Percentiles rank a stretch among this genome's conserved stretches.
Conservation (phyloP, 2,329 filamentous ascomycete genomes). For the Penicillium sp. region DNA sequence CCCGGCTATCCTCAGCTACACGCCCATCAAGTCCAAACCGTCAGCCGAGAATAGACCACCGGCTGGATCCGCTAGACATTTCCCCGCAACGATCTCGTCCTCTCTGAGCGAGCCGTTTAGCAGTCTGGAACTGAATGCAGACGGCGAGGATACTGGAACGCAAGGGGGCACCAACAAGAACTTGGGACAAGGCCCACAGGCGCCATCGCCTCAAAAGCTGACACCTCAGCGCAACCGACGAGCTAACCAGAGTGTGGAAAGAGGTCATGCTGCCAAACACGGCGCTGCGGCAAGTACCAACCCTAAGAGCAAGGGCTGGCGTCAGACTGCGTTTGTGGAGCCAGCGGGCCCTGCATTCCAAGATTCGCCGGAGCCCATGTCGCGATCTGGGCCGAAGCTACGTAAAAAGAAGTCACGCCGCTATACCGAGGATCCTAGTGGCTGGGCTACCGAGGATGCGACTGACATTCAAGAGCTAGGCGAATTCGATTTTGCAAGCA, state of each 20-base stretch:
- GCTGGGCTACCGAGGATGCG: constrained; percentile 94
- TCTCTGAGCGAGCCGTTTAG: constrained; percentile 50
- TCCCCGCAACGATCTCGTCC: constrained; percentile 30
- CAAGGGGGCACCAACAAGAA: constrained; percentile 16
- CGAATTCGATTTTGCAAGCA: constrained; percentile 90
- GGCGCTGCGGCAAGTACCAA: constrained; percentile 35
- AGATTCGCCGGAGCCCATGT: constrained; percentile 38
- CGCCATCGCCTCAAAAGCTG: constrained; percentile 24
- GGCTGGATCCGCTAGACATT: constrained; percentile 10
- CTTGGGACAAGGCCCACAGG: constrained; percentile 20
- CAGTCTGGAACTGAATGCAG: constrained; percentile 38
- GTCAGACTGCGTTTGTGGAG: constrained; percentile 66
- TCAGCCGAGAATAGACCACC: neutral
- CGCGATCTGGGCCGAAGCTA: constrained; percentile 37
- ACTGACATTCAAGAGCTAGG: constrained; percentile 91
- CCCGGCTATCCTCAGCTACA: constrained; percentile 76
- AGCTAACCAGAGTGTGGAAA: constrained; percentile 47
- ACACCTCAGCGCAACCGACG: constrained; percentile 47
- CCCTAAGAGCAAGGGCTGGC: constrained; percentile 64
- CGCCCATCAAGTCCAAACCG: constrained; percentile 21
- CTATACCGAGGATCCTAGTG: constrained; percentile 65
- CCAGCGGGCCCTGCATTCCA: constrained; percentile 42
- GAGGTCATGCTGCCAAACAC: constrained; percentile 41
- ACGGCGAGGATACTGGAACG: constrained; percentile 17
- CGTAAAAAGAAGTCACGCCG: constrained; percentile 49